Evolutionary conservation across 1,284 basidiomycete genomes (phyloP), one percentile per base, ranked within the genome.

Genomic region (Ustilago crameri): DNA sequence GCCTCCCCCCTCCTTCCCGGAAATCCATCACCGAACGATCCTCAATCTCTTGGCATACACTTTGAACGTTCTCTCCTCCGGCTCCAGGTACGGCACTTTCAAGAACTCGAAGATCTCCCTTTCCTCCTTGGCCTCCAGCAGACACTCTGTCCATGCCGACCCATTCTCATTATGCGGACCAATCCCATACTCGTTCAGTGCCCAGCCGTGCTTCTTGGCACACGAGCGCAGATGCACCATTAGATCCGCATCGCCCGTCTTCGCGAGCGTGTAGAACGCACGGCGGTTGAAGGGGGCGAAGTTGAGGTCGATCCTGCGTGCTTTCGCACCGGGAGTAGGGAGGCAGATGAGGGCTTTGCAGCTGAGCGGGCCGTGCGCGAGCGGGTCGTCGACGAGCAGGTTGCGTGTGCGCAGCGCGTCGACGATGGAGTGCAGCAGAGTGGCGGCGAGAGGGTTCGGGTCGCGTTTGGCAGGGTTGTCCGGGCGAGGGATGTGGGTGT

Each of bases 231-330:
- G 58, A 37, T 68, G 59, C 5, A 68, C 47, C 65, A 68, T 68
- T 7, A 68, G 38, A 20, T 62, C 59, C 7, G 65, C 46, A 48
- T 68, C 65, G 38, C 65, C 65, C 0, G 65, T 68, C 50, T 68
- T 68, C 12, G 65, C 58, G 14, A 68, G 51, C 1, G 58, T 68
- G 42, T 68, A 68, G 43, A 68, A 68, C 5, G 65, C 59, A 35
- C 59, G 58, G 14, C 65, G 53, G 14, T 17, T 26, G 54, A 44
- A 68, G 12, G 65, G 65, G 3, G 59, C 65, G 35, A 68, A 68
- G 32, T 68, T 68, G 59, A 68, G 59, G 23, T 68, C 58, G 50
- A 68, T 62, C 0, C 59, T 52, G 9, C 65, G 54, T 3, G 51
- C 65, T 45, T 57, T 56, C 1, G 44, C 45, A 9, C 43, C 37